Evolutionary conservation across 768 basidiomycete species (phyloP), one percentile per base, ranked within the genome.

Genomic region (Cyclocybe cylindracea): DNA sequence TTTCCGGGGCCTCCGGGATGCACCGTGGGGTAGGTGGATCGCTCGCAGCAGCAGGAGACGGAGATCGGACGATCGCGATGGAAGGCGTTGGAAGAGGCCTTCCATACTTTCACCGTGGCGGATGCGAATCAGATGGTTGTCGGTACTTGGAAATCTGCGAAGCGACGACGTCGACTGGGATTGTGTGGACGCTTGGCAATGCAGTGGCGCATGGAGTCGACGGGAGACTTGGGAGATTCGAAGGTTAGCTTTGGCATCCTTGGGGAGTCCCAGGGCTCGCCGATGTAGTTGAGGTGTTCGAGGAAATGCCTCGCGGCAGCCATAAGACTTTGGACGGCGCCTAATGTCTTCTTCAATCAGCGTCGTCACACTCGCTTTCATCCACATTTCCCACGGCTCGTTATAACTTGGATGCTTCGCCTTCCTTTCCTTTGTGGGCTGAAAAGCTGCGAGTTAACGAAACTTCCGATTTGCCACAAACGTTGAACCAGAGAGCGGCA

Each of bases 311-410:
- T 40, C n/a, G n/a, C 63, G 13, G 64, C 58, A 32, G 66, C 60
- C 59, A 67, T 61, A 16, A 66, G 55, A 48, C 66, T 68, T 19
- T n/a, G 55, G 58, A 29, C 60, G 66, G 33, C 62, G 61, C 44
- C 48, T 51, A 16, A 44, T 38, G 3, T 55, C 57, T 0, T 61
- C 52, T 5, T 58, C 36, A 24, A n/a, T 53, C 50, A 3, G 53
- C 46, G n/a, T 51, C 53, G 32, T 49, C 44, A 39, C 55, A 56
- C 7, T 49, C 50, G 7, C 66, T 60, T 16, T 58, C 50, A 7
- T 58, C 58, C 10, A 82, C n/a, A 78, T 65, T 59, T 80, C 79
- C 80, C 80, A 82, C 10, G 68, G 46, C 11, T 79, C 73, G 29
- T 75, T 50, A 6, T 66, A 56, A 51, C 77, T 76, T 37, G 43